A percentile compares a stretch with the other conserved stretches of the same genome.
Conservation (phyloP, 257 asterid genomes). For the Leonotis leonurus region DNA sequence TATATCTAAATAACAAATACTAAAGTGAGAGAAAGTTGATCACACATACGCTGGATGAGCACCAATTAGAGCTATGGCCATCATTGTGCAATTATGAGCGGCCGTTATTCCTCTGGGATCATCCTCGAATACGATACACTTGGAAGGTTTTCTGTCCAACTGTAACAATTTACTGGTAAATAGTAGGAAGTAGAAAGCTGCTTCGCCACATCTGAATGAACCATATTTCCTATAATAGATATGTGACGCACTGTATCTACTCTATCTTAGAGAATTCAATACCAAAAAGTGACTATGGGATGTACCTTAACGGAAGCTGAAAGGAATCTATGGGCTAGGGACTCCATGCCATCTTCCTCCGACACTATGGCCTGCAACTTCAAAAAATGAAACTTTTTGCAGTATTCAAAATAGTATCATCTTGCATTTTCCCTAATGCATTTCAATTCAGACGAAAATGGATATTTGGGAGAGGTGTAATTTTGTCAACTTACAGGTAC, state of each 20-base stretch:
- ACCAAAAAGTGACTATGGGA: background rate
- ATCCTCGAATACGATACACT: constrained; percentile 91
- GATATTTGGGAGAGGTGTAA: background rate
- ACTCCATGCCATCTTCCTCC: constrained; percentile 96
- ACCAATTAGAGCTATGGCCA: constrained; percentile 91
- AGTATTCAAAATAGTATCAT: background rate
- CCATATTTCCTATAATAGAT: background rate
- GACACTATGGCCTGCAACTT: constrained; percentile 71
- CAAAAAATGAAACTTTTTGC: constrained; percentile 13
- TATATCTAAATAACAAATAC: background rate
- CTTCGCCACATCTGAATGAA: background rate
- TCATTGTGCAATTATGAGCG: constrained; percentile 98
- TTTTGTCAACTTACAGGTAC: background rate
- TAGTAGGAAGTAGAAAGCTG: background rate
- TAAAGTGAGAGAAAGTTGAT: background rate
- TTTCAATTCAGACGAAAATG: background rate
- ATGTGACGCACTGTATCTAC: background rate
- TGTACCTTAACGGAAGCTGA: constrained; percentile 92
- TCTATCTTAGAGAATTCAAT: background rate
- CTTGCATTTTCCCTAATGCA: background rate
- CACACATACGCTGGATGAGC: constrained; percentile 90
- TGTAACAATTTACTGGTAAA: constrained; percentile 19
- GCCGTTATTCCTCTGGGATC: constrained; percentile 93
- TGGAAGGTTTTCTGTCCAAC: constrained; percentile 93
- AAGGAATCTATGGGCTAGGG: constrained; percentile 92